Conservation (phyloP, 441 rosid species). For the Croton setiger region DNA sequence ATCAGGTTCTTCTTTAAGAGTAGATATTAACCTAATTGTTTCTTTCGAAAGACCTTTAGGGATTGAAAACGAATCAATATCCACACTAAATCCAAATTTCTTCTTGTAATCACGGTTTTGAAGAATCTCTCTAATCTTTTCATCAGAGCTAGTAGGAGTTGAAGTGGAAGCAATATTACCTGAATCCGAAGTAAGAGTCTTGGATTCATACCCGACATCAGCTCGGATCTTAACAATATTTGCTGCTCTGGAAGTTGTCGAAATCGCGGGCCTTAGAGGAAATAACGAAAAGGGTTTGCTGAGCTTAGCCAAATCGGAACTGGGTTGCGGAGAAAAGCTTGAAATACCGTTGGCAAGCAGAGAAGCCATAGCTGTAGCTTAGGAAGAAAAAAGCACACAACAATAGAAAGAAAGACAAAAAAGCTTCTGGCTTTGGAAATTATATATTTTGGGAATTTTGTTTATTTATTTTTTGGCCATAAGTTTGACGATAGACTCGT, state of each 20-base stretch:
- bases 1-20: constrained; percentile 70
- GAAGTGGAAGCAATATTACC: constrained; percentile 41
- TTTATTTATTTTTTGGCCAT: not conserved
- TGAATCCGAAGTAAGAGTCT: constrained; percentile 38
- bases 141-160: constrained; percentile 38
- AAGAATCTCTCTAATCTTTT: constrained; percentile 63
- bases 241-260: not conserved
- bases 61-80: constrained; percentile 74
- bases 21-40: constrained; percentile 61
- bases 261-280: constrained; percentile 2
- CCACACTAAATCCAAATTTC: constrained; percentile 63
- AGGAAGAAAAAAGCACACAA: not conserved
- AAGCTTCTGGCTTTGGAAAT: not conserved
- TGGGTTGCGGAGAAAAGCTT: constrained; percentile 19
- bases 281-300: constrained; percentile 16
- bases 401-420: no score
- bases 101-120: constrained; percentile 62
- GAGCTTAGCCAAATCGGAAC: constrained; percentile 13
- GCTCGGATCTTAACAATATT: constrained; percentile 24
- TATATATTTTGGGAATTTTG: not conserved
- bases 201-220: constrained; percentile 27
- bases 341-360: constrained; percentile 24
- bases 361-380: constrained; percentile 29
- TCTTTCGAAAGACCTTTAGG: constrained; percentile 83
- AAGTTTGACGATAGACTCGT: constrained; percentile 17